Conservation (phyloP, 2,329 filamentous ascomycete species). For the Exophiala bonariae region DNA sequence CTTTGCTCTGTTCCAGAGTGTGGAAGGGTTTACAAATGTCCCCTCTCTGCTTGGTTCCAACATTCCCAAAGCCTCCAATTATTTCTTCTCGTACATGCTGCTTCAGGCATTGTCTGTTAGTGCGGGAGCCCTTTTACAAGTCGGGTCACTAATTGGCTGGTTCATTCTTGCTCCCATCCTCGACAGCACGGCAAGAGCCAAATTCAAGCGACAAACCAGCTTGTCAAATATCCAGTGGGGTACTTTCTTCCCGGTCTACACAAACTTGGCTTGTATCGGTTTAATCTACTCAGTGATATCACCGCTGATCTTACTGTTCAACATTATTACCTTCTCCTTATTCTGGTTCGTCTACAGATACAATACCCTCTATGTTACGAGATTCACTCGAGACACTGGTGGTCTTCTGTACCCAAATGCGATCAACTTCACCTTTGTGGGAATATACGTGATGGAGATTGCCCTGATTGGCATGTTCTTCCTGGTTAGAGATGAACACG, state of each 20-base stretch:
- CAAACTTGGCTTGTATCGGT: conserved; percentile 91
- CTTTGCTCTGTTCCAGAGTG: conserved; percentile 61
- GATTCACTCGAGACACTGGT: conserved; percentile 86
- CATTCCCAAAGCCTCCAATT: conserved; percentile 84
- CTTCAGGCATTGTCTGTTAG: conserved; percentile 89
- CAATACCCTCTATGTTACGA: conserved; percentile 91
- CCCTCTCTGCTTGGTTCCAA: conserved; percentile 73
- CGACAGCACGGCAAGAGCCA: conserved; percentile 78
- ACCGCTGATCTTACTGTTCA: conserved; percentile 88
- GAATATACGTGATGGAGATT: conserved; percentile 91
- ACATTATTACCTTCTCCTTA: conserved; percentile 84
- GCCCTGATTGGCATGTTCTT: conserved; percentile 90
- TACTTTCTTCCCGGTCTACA: conserved; percentile 92
- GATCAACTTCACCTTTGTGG: conserved; percentile 93
- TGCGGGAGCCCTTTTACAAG: conserved; percentile 82
- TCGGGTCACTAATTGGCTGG: conserved; percentile 76
- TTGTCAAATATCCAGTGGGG: conserved; percentile 84
- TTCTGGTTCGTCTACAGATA: conserved; percentile 97
- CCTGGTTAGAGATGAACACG: conserved; percentile 62
- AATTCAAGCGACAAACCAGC: conserved; percentile 81
- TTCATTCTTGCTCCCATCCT: conserved; percentile 77
- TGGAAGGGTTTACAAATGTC: conserved; percentile 68
- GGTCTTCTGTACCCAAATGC: conserved; percentile 88
- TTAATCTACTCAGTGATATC: conserved; percentile 86
- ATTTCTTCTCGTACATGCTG: conserved; percentile 98